Percentiles rank a stretch among this genome's conserved stretches.
Evolutionary conservation across 768 basidiomycete genomes (phyloP).

Genomic region (Suillus weaverae): DNA sequence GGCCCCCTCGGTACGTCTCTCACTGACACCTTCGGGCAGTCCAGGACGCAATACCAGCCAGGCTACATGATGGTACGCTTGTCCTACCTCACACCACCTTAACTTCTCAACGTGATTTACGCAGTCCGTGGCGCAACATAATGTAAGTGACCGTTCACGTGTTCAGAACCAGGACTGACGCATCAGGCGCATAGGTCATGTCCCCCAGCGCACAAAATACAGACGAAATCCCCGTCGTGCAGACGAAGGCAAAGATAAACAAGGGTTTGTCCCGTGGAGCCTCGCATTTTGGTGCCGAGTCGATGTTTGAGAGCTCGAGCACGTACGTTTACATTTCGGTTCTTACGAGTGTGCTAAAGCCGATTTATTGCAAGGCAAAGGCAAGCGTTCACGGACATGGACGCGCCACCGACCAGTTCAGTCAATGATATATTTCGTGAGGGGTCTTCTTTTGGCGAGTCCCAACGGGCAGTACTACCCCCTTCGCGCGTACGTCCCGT

Average conservation of each 20-base stretch:
- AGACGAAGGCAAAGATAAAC: constrained; percentile 81
- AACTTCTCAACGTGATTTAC: constrained; percentile 1
- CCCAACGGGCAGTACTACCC: constrained; percentile 17
- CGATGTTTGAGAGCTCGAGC: constrained; percentile 74
- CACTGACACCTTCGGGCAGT: constrained; percentile 68
- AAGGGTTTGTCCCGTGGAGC: constrained; percentile 62
- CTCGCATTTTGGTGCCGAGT: constrained; percentile 79
- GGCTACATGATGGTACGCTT: constrained; percentile 77
- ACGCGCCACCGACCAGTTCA: constrained; percentile 77
- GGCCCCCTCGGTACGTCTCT: constrained; percentile 51
- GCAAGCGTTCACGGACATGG: constrained; percentile 68
- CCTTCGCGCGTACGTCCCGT: constrained; percentile 21
- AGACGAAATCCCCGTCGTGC: constrained; percentile 74
- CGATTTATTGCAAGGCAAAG: constrained; percentile 44
- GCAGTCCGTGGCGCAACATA: constrained; percentile 64
- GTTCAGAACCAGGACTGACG: neutral
- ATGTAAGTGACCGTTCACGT: constrained; percentile 37
- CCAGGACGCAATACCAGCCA: constrained; percentile 75
- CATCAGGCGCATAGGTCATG: constrained; percentile 22
- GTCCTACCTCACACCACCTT: neutral
- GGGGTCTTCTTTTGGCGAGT: constrained; percentile 28
- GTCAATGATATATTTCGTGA: constrained; percentile 75
- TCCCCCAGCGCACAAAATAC: constrained; percentile 61
- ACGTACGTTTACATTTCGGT: constrained; percentile 19
- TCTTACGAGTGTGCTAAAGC: constrained; percentile 9